Base-by-base conservation (phyloP, 2,329 filamentous ascomycete genomes). In the Fonsecaea multimorphosa region DNA sequence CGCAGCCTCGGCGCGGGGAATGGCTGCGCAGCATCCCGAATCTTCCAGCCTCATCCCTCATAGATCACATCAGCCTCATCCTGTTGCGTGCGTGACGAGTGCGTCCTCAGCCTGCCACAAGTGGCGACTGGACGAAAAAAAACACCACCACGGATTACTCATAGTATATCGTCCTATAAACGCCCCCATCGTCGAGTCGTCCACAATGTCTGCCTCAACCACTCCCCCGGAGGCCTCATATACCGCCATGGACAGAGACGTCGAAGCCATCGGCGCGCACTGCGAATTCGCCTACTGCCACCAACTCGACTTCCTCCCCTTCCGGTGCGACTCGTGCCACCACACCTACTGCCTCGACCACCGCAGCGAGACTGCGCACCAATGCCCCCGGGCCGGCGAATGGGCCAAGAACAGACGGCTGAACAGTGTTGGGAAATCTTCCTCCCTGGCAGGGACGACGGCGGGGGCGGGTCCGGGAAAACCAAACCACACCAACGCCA, bases 301-400 rank as follows among this genome's bases (percentile, higher is more conserved):
- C 76, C 91, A 95, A 76, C 91, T 98, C 67, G 95, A 98, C 80
- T 98, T 99, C 78, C 87, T 99, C 3, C 95, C 95, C 3, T 98
- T 98, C 79, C 86, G 88, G 75, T 99, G 95, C 81, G 91, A 96
- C 76, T 95, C 91, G 72, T 99, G 95, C 81, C 86, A 81, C 74
- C 83, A 84, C 65, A 94, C 90, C 16, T 99, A 89, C 82, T 99
- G 96, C 78, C 90, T 96, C 71, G 94, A 98, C 76, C 95, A 99
- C 83, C 91, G 94, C 62, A 90, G 88, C 73, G 94, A 98, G 81
- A 86, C 87, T 22, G 82, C 91, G 0, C 96, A 99, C 81, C 86
- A 87, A 74, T 90, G 88, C 70, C 72, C 83, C 2, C 81, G 85
- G 65, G 84, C 82, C 36, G 87, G 87, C 59, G 85, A 84, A 74